Conservation (phyloP, 352 stramenopile species). For the Phytophthora citrophthora region DNA sequence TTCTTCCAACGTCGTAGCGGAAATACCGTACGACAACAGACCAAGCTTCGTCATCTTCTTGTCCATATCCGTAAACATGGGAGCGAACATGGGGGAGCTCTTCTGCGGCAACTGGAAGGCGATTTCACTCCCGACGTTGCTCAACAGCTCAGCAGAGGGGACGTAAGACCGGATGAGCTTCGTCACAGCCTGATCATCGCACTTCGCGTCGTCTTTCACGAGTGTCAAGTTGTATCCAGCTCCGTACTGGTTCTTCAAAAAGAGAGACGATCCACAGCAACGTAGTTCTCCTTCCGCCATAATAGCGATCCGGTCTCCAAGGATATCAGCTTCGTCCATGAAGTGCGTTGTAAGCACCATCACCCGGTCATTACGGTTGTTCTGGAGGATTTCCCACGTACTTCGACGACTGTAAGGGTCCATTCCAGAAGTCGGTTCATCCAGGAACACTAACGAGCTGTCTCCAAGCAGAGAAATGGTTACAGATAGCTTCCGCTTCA, state of each 20-base stretch:
- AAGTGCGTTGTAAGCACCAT: slow-evolving; percentile 94
- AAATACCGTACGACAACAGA: slow-evolving; percentile 52
- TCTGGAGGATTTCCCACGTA: slow-evolving; percentile 81
- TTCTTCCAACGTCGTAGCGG: slow-evolving; percentile 79
- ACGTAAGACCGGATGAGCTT: slow-evolving; percentile 34
- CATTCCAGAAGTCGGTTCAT: slow-evolving; percentile 94
- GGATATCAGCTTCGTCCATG: slow-evolving; percentile 89
- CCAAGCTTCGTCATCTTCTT: slow-evolving; percentile 31
- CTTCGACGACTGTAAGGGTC: slow-evolving; percentile 94
- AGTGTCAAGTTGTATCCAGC: slow-evolving; percentile 66
- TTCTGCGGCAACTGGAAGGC: slow-evolving; percentile 59
- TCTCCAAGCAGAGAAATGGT: slow-evolving; percentile 86
- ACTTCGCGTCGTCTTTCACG: slow-evolving; percentile 43
- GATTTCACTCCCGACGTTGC: slow-evolving; percentile 69
- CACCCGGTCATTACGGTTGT: slow-evolving; percentile 50
- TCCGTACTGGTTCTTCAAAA: slow-evolving; percentile 70
- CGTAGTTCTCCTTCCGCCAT: slow-evolving; percentile 74
- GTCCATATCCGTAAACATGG: slow-evolving; percentile 61
- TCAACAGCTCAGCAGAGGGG: slow-evolving; percentile 42
- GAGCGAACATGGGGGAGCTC: slow-evolving; percentile 44
- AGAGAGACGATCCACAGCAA: slow-evolving; percentile 69
- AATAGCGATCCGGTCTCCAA: slow-evolving; percentile 79
- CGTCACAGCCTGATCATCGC: slow-evolving; percentile 27
- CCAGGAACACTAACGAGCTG: slow-evolving; percentile 80
- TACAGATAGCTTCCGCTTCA: slow-evolving; percentile 90